Percentiles rank a stretch among this genome's conserved stretches.
Conservation (phyloP, 1,139 yeast genomes). For the Candida sojae region DNA sequence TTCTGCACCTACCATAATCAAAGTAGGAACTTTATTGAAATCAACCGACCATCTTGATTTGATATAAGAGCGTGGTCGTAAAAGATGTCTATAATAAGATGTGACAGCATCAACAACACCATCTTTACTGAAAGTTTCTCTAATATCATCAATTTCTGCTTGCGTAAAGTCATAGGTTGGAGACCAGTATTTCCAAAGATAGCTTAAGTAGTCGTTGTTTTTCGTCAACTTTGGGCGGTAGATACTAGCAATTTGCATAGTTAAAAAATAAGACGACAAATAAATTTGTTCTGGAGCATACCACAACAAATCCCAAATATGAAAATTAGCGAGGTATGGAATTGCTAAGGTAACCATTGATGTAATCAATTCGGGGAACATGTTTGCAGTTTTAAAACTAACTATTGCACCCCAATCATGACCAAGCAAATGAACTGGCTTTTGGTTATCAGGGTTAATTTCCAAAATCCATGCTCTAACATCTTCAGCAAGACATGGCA, state of each 20-base stretch:
- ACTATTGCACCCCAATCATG: constrained; percentile 52
- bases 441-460: constrained; percentile 18
- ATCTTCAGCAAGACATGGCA: constrained; percentile 36
- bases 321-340: constrained; percentile 35
- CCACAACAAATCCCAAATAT: constrained; percentile 28
- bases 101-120: constrained; percentile 41
- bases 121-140: constrained; percentile 26
- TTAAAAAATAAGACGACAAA: constrained; percentile 39
- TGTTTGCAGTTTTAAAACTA: constrained; percentile 35
- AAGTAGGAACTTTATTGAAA: constrained; percentile 41
- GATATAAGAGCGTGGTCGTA: constrained; percentile 23
- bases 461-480: constrained; percentile 35
- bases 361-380: constrained; percentile 37
- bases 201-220: constrained; percentile 29
- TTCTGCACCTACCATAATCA: constrained; percentile 36
- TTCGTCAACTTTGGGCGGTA: constrained; percentile 25
- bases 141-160: constrained; percentile 30
- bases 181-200: constrained; percentile 44
- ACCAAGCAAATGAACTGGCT: constrained; percentile 44
- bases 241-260: constrained; percentile 36
- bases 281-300: constrained; percentile 38
- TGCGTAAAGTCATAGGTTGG: constrained; percentile 36
- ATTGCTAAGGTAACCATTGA: constrained; percentile 43
- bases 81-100: constrained; percentile 41
- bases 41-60: constrained; percentile 33